A percentile compares a stretch with the other conserved stretches of the same genome.
Conservation (phyloP, 371 early-diverging fungal genomes). For the Zopfochytrium polystomum region DNA sequence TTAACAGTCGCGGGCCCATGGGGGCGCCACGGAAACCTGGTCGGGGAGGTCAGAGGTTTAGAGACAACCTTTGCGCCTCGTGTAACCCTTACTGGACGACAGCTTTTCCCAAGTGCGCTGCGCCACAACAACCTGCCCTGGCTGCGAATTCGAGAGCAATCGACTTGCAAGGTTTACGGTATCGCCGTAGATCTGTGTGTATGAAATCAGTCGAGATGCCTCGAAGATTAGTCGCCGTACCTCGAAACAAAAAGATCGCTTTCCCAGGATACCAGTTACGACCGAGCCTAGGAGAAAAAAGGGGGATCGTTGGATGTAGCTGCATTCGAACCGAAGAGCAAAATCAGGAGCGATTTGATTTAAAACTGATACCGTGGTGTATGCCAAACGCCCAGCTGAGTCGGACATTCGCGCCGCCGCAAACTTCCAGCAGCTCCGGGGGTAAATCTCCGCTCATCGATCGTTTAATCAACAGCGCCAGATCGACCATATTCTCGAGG, state of each 20-base stretch:
- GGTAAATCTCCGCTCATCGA: too few relatives aligned
- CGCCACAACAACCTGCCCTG: slow-evolving; percentile 37
- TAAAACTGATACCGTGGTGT: slow-evolving; percentile 26
- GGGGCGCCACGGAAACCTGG: slow-evolving; percentile 22
- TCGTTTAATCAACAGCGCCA: too few relatives aligned
- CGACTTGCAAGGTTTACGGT: slow-evolving; percentile 40
- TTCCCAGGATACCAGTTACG: slow-evolving; percentile 47
- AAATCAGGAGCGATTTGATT: too few relatives aligned
- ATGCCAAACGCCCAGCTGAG: slow-evolving; percentile 39
- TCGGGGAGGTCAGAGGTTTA: too few relatives aligned
- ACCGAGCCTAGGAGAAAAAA: slow-evolving; percentile 33
- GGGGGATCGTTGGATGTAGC: not conserved
- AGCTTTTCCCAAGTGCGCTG: slow-evolving; percentile 19
- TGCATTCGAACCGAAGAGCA: not conserved
- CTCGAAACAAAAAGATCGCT: slow-evolving; percentile 44
- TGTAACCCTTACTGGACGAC: slow-evolving; percentile 7
- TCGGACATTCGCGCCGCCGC: too few relatives aligned
- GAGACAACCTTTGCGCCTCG: too few relatives aligned
- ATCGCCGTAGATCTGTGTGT: slow-evolving; percentile 48
- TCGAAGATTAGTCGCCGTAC: too few relatives aligned
- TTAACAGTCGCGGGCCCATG: slow-evolving; percentile 31
- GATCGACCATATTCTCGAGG: too few relatives aligned
- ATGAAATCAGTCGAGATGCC: too few relatives aligned
- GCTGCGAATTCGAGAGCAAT: slow-evolving; percentile 32
- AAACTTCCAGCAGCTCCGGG: too few relatives aligned